Evolutionary conservation across 257 asterid genomes (phyloP).

Genomic region (Forsythia viridissima): DNA sequence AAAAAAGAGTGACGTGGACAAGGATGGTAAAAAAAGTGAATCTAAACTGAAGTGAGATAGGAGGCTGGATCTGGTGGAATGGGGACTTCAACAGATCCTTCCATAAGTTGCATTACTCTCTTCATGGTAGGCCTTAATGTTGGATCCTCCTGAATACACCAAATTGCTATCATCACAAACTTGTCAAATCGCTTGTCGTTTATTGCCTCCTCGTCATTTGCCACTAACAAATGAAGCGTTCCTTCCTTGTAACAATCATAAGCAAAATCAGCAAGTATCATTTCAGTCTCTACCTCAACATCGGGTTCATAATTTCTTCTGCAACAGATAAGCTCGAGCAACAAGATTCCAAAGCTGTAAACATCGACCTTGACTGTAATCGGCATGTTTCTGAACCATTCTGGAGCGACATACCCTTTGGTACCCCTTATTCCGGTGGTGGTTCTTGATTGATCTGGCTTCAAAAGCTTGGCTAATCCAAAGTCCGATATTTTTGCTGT

Average conservation of each 20-base stretch:
- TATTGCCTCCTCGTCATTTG: conserved; percentile 26
- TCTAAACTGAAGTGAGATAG: no score
- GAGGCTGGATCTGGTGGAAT: background rate
- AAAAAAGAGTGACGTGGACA: no score
- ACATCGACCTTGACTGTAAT: conserved; percentile 32
- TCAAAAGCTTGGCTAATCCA: conserved; percentile 31
- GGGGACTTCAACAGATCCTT: conserved; percentile 25
- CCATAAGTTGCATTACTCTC: conserved; percentile 36
- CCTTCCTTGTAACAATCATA: conserved; percentile 24
- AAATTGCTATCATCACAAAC: conserved; percentile 34
- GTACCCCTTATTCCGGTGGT: conserved; percentile 26
- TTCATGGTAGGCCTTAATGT: conserved; percentile 39
- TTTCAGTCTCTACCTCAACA: background rate
- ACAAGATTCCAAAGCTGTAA: conserved; percentile 36
- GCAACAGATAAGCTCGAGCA: conserved; percentile 30
- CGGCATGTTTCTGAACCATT: conserved; percentile 32
- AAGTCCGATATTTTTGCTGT: conserved; percentile 30
- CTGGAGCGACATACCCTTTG: conserved; percentile 34
- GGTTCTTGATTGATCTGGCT: conserved; percentile 20
- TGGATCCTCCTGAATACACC: conserved; percentile 44
- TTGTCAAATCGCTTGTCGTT: conserved; percentile 22
- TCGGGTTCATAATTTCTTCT: background rate
- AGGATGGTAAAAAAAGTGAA: no score
- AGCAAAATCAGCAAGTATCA: conserved; percentile 22
- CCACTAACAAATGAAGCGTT: conserved; percentile 12